Evolutionary conservation across 2,329 filamentous ascomycete species (phyloP).

Genomic region (Neocatenulostroma microsporum): DNA sequence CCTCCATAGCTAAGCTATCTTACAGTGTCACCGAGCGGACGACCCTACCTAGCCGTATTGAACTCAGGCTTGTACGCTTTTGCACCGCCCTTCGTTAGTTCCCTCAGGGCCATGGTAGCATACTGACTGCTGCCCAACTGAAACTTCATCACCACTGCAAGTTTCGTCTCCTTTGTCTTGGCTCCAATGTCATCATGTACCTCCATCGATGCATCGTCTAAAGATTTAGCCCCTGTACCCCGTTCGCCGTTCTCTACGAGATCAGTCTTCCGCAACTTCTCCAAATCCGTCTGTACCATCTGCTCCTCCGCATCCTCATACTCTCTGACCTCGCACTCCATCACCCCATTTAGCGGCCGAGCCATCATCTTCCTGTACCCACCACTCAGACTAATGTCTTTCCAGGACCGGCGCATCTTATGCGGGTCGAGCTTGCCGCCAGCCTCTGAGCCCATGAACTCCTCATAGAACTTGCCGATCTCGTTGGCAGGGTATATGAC

Average conservation of each 20-base stretch:
- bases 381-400: constrained; percentile 81
- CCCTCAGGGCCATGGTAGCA: constrained; percentile 73
- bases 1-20: no score
- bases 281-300: constrained; percentile 80
- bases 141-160: constrained; percentile 65
- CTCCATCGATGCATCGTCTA: no score
- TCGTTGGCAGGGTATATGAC: constrained; percentile 78
- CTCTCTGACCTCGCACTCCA: constrained; percentile 59
- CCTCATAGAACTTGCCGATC: constrained; percentile 72
- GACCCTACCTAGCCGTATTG: constrained; percentile 26
- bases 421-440: constrained; percentile 75
- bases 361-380: constrained; percentile 80
- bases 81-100: constrained; percentile 63
- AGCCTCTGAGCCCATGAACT: constrained; percentile 73
- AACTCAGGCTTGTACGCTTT: constrained; percentile 57
- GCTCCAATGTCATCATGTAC: no score
- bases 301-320: constrained; percentile 71
- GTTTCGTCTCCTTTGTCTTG: constrained; percentile 34
- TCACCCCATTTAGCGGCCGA: constrained; percentile 51
- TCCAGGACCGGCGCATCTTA: constrained; percentile 77
- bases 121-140: constrained; percentile 73
- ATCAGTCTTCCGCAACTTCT: constrained; percentile 50
- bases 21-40: no score
- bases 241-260: no score
- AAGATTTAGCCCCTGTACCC: constrained; percentile 12